Base-by-base conservation (phyloP, 495 filamentous ascomycete genomes). In the Daldinia bambusicola region DNA sequence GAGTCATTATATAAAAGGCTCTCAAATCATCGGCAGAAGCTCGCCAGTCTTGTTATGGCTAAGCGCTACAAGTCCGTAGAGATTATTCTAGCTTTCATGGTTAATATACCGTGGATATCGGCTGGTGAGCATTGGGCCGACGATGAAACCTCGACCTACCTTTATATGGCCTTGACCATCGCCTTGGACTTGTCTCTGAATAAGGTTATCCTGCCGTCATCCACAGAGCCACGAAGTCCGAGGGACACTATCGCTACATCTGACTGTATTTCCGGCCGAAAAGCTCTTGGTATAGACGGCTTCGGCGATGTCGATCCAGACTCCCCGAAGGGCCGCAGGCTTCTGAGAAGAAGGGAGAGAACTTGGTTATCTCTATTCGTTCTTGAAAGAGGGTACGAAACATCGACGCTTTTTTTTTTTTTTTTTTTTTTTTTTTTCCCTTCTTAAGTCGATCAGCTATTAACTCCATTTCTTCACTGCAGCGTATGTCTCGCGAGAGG, bases 71-170 rank as follows among this genome's bases (percentile, higher is more conserved):
- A 87, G 38, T 92, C 90, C 6, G 88, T 90, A 7, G 90, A 92
- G 74, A 91, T 92, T 61, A 86, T 92, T 5, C 75, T 92, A 13
- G 90, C 88, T 2, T 92, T 91, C 67, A 90, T 92, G 88, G 85
- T 90, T n/a, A 91, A 92, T 69, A 85, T 92, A 26, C 90, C 90
- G 10, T 92, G 90, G 90, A 91, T 92, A 85, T 83, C 87, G 12
- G 89, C 90, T 0, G 89, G 90, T 5, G 84, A 86, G 53, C 85
- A 88, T 70, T 84, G 89, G 70, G 86, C 87, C 13, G 90, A 92
- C 70, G 90, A 92, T 74, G 89, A 91, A 68, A 91, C 90, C 0
- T 91, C 89, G 55, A 87, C 86, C 30, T 91, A 91, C 62, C 87
- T 92, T 60, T 86, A 88, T 6, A 88, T 89, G 82, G 90, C 90